Base-by-base conservation (phyloP, 257 asterid genomes). In the Solanum chilense region DNA sequence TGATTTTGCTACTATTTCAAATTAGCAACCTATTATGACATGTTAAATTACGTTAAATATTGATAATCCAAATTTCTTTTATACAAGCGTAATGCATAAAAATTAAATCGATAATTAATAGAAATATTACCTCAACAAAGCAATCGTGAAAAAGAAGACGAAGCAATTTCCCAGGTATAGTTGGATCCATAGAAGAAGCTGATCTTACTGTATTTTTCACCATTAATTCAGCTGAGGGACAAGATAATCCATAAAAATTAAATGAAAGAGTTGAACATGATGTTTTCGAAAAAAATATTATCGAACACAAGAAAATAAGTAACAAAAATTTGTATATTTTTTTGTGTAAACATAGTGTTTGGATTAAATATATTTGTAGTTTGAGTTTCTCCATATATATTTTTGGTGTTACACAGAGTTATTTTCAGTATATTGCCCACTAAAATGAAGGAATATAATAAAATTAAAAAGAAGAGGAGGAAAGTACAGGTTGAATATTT, bases 61-160 rank as follows among this genome's bases (percentile, higher is more conserved):
- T 73, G 9, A 18, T 73, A 10, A 12, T 20, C 0, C 0, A 35
- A 73, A 9, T 0, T 35, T 18, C 5, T 33, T 1, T 9, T 33
- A 70, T 8, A 35, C 1, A 0, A 9, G 44, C 5, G 0, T 12
- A 70, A 0, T 70, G 0, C 7, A 31, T 33, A 29, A 15, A 33
- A 29, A 3, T 70, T 12, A 29, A 27, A 70, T 70, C 0, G 3
- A 3, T 69, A 29, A 69, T 18, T 52, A 52, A 7, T 33, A 7
- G 3, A 18, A 71, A 33, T 18, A 1, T 45, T 12, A 94, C 98
- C 98, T 95, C 96, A 11, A 95, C 90, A 69, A 95, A 95, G 88
- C 98, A 95, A 82, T 95, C 98, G 37, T 95, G 98, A 85, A 95
- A 94, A 80, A 94, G 84, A 87, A 95, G 86, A 66, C 98, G 98